Evolutionary conservation across 305 asterid species (phyloP).

Genomic region (Solanum chacoense): DNA sequence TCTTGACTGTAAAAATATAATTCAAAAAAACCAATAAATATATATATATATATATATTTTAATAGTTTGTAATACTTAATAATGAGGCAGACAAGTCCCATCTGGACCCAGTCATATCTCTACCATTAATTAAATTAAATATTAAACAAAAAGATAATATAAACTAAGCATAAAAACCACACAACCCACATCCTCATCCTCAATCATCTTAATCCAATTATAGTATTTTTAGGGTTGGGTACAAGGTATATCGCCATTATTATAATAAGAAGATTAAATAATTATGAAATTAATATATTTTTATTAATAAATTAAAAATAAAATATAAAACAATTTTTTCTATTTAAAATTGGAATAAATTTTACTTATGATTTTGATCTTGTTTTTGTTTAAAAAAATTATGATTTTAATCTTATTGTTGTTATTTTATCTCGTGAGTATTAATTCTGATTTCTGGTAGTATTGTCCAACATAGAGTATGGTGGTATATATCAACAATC

Average conservation of each 20-base stretch:
- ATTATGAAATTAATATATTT: not conserved
- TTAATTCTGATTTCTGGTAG: not conserved
- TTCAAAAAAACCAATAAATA: not conserved
- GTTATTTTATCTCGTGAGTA: not conserved
- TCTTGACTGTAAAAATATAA: conserved; percentile 2
- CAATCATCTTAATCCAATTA: conserved; percentile 10
- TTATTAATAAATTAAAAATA: not conserved
- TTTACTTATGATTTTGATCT: not conserved
- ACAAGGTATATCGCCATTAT: not conserved
- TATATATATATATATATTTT: too few species aligned
- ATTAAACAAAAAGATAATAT: conserved; percentile 3
- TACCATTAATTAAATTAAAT: conserved; percentile 4
- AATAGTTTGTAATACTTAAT: not conserved
- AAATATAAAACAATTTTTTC: not conserved
- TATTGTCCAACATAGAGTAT: not conserved
- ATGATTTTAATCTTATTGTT: not conserved
- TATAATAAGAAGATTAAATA: not conserved
- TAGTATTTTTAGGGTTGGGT: not conserved
- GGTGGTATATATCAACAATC: not conserved
- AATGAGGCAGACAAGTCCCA: conserved; percentile 25
- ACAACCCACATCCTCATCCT: conserved; percentile 26
- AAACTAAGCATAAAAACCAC: conserved; percentile 10
- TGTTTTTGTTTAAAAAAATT: not conserved
- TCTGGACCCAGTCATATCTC: conserved; percentile 25
- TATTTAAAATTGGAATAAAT: not conserved